phyloP scores from a whole-genome alignment of 2,329 filamentous ascomycete genomes.

The Colletotrichum chlorophyti region DNA sequence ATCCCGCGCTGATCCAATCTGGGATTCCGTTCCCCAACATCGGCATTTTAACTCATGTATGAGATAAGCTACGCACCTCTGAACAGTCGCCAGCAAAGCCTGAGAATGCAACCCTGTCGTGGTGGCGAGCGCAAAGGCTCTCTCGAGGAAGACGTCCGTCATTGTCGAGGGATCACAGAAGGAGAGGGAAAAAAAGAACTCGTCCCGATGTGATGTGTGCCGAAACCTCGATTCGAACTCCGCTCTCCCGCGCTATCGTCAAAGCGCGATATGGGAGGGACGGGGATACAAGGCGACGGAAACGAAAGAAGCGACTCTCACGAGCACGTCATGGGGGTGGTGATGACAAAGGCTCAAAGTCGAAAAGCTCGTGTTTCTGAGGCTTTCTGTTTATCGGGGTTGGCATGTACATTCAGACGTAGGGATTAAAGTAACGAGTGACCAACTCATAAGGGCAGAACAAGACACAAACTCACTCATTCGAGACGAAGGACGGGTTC shows the following conservation, averaged over 20 bases:
- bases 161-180: not conserved
- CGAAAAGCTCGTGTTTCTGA: no score
- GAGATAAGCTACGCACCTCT: conserved; percentile 13
- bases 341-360: no score
- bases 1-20: not conserved
- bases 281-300: not conserved
- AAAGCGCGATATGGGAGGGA: not conserved
- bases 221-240: no score
- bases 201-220: not conserved
- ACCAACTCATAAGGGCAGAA: no score
- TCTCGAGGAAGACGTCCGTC: conserved; percentile 11
- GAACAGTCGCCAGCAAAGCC: not conserved
- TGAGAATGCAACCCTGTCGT: not conserved
- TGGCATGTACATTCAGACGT: no score
- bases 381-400: not conserved
- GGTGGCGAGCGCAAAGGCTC: conserved; percentile 18
- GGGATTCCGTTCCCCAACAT: not conserved
- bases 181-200: not conserved
- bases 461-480: no score
- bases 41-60: no score
- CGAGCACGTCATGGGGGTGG: conserved; percentile 23
- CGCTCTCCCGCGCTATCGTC: no score
- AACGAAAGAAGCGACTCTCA: not conserved
- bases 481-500: no score
- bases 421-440: no score